Base-by-base conservation (phyloP, 495 filamentous ascomycete species). In the Pyronema domesticum region DNA sequence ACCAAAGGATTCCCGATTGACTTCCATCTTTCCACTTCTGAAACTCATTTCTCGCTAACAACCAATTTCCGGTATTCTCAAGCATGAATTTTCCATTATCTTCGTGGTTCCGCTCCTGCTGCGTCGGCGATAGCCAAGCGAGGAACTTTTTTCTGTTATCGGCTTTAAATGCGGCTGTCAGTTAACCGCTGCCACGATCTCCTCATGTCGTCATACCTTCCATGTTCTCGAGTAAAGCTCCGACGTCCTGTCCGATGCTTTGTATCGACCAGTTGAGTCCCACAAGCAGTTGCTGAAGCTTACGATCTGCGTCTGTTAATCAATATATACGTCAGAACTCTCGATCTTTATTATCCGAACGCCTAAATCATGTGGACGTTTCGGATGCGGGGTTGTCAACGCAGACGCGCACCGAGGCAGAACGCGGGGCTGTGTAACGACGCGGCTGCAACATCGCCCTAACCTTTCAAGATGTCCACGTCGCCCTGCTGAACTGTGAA, bases 71-170 rank as follows among this genome's bases (percentile, higher is more conserved):
- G 8, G 44, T 46, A 46, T 19, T 19, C 10, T 46, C 44, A 7
- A 46, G 44, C 10, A 11, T 11, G 7, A 7, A 7, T 17, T 46
- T 7, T 17, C 18, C 18, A 8, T 9, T 17, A 8, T 7, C 7
- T 46, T 46, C 10, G 17, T 46, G 44, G 17, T 46, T 8, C 8
- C 17, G 7, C 17, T 46, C 44, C 8, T 46, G 18, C 18, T 8
- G 44, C 7, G 51, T 44, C 11, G 40, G 17, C 4, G 58, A 60
- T 1, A 58, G 19, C 58, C 58, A 60, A 23, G 3, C 3, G 7
- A 60, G 50, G 11, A 60, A 52, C 17, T 58, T 17, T 7, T 5
- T 11, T 37, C 50, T n/a, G 34, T 50, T 37, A 47, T 56, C n/a
- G 7, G 37, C 37, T n/a, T 40, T 7, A 7, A 7, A 7, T n/a